Conservation (phyloP, 78 protist genomes). For the Dictyostelium purpureum region DNA sequence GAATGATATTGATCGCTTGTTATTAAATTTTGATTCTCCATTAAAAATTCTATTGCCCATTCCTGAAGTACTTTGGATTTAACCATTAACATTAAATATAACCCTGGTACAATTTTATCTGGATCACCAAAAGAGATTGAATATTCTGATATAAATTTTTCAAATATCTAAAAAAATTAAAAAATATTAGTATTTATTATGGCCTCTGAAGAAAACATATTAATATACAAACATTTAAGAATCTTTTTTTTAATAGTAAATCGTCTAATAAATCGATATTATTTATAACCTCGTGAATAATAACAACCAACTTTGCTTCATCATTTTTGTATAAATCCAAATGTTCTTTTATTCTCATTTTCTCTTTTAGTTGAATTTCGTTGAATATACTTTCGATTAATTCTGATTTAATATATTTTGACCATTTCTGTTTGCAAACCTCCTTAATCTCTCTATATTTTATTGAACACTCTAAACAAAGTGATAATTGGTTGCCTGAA, state of each 20-base stretch:
- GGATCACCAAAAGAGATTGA: slow-evolving; percentile 8
- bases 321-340: neutral
- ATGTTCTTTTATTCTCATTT: neutral
- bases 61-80: neutral
- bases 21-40: neutral
- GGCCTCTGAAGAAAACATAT: neutral
- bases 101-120: slow-evolving; percentile 27
- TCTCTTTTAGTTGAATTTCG: neutral
- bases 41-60: slow-evolving; percentile 19
- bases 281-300: slow-evolving; percentile 51
- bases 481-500: neutral
- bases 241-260: neutral
- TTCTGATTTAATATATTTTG: slow-evolving; percentile 3
- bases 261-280: slow-evolving; percentile 52
- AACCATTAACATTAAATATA: slow-evolving; percentile 19
- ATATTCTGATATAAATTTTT: neutral
- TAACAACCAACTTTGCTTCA: neutral
- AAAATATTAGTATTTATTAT: neutral
- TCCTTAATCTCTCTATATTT: slow-evolving; percentile 19
- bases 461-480: slow-evolving; percentile 21
- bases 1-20: slow-evolving; percentile 16
- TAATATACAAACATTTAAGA: neutral
- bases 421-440: too few relatives aligned
- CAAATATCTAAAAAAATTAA: neutral
- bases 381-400: neutral